Base-by-base conservation (phyloP, 2,329 filamentous ascomycete species). In the Simplicillium aogashimaense region DNA sequence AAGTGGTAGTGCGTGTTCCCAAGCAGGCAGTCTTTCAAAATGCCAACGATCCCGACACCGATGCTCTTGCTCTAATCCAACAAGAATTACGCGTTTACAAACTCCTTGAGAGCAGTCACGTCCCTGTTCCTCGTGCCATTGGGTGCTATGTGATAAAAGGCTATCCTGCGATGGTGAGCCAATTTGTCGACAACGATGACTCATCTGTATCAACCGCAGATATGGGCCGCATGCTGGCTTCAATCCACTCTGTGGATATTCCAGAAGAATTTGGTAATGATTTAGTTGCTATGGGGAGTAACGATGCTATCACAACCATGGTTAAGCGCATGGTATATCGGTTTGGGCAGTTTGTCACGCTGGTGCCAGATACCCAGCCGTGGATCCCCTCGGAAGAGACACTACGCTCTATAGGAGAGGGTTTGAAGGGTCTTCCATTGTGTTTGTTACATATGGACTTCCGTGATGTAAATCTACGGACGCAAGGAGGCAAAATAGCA, bases 401-500 rank as follows among this genome's bases (percentile, higher is more conserved):
- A 4, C 39, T 47, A 10, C 20, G 33, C 13, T 20, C 16, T 10
- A 35, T 42, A 28, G 45, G 42, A 20, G 32, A 42, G 29, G 35
- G 18, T 25, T 40, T 47, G 7, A 31, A 25, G 28, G 17, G 18
- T 9, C 12, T 39, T 3, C 30, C 38, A 8, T 10, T 35, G 6
- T 41, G 40, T 25, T 39, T 46, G 28, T 39, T 47, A 34, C 47
- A 49, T 37, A 45, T 47, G 47, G 47, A 49, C 16, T 29, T 47
- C 13, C 45, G 47, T 7, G 39, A 41, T 29, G 45, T 37, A 33
- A 47, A 47, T 18, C 31, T 47, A 11, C 41, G 41, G 6, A 20
- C 44, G 29, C n/a, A 29, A 15, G 12, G 39, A 3, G 41, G 37
- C 4, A 33, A 28, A 7, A 32, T 45, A 10, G 36, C 36, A 4